A percentile compares a stretch with the other conserved stretches of the same genome.
Evolutionary conservation across 2,329 filamentous ascomycete genomes (phyloP).

Genomic region (Phaeophleospora eucalypticola): DNA sequence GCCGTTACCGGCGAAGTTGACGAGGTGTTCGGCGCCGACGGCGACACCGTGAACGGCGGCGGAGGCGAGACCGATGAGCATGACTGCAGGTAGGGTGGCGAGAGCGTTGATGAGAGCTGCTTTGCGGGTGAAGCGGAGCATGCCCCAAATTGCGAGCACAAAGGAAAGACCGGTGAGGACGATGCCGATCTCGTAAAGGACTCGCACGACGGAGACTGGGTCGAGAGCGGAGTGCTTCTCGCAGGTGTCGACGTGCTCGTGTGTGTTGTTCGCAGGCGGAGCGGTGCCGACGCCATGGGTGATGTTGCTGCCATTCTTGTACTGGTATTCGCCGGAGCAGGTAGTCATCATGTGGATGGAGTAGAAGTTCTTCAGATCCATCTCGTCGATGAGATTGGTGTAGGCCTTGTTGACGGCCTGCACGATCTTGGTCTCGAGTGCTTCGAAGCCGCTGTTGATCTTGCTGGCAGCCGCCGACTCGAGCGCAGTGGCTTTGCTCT

Average conservation of each 20-base stretch:
- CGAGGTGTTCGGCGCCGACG: conserved; percentile 48
- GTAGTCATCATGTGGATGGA: conserved; percentile 57
- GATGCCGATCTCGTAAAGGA: conserved; percentile 57
- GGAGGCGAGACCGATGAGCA: conserved; percentile 65
- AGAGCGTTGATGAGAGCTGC: conserved; percentile 47
- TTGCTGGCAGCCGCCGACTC: conserved; percentile 20
- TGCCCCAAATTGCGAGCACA: conserved; percentile 41
- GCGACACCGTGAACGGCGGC: conserved; percentile 67
- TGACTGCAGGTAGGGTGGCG: conserved; percentile 47
- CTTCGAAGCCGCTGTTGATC: conserved; percentile 23
- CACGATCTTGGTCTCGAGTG: conserved; percentile 40
- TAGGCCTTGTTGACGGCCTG: conserved; percentile 37
- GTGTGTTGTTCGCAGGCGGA: conserved; percentile 34
- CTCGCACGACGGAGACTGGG: conserved; percentile 53
- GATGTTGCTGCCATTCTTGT: conserved; percentile 38
- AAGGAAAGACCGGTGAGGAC: conserved; percentile 50
- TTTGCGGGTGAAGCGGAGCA: conserved; percentile 39
- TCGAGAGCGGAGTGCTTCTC: conserved; percentile 47
- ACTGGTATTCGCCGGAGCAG: conserved; percentile 49
- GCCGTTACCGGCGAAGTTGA: conserved; percentile 51
- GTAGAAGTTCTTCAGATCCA: conserved; percentile 59
- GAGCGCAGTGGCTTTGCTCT: conserved; percentile 21
- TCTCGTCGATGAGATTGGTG: conserved; percentile 39
- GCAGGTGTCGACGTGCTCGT: conserved; percentile 52
- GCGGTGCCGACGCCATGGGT: conserved; percentile 31